These are phyloP conservation scores for Endotrypanum monterogeii DNA, from an alignment of 208 protist genomes.

Conservation along the genomic window DNA sequence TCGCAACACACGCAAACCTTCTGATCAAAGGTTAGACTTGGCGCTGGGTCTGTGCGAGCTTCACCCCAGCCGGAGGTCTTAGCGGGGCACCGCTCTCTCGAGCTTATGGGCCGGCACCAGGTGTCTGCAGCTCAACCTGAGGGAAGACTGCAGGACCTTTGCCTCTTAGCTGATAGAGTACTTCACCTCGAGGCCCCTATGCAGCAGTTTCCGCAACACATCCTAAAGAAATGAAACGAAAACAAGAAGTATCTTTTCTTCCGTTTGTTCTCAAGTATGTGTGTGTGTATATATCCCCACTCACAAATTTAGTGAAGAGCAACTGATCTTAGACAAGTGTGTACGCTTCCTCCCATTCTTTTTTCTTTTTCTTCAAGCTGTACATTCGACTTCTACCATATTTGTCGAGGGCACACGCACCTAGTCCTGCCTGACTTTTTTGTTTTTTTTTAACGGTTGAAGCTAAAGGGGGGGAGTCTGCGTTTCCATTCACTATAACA, in stretches of 20 bases:
- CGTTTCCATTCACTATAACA: neutral
- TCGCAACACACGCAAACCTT: too few relatives aligned
- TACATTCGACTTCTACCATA: neutral
- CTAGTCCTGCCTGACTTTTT: neutral
- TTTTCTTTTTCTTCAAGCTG: neutral
- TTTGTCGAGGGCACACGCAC: neutral
- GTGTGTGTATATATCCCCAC: conserved; percentile 8
- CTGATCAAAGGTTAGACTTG: too few relatives aligned
- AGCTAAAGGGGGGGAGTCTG: neutral
- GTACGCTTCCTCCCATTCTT: neutral
- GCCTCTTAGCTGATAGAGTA: neutral
- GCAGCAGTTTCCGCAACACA: neutral
- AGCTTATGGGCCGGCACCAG: too few relatives aligned
- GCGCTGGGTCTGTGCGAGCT: too few relatives aligned
- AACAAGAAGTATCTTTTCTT: neutral
- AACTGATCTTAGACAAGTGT: neutral
- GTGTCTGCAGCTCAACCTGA: too few relatives aligned
- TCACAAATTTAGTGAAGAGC: neutral
- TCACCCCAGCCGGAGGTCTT: too few relatives aligned
- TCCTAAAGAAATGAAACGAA: neutral
- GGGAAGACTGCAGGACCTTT: too few relatives aligned
- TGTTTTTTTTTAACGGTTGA: neutral
- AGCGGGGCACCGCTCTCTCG: too few relatives aligned
- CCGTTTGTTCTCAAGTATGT: neutral
- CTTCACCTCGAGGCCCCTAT: neutral